Percentiles rank a stretch among this genome's conserved stretches.
Evolutionary conservation across 1,284 basidiomycete genomes (phyloP).

Genomic region (Tausonia pullulans): DNA sequence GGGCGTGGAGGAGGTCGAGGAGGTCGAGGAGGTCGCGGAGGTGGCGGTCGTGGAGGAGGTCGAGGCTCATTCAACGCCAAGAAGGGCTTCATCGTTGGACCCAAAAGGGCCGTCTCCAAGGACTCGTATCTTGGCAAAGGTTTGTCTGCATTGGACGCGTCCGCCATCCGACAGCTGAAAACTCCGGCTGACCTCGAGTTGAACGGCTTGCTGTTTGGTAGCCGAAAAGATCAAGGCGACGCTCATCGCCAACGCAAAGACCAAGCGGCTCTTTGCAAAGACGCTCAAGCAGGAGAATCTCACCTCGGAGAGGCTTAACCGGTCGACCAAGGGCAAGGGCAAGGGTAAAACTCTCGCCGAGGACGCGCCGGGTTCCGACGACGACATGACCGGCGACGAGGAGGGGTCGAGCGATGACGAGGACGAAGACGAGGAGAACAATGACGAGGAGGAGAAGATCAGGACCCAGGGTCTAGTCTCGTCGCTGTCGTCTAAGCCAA

Average conservation of each 20-base stretch:
- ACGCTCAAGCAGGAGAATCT: constrained; percentile 37
- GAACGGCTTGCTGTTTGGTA: constrained; percentile 16
- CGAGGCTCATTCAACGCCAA: background rate
- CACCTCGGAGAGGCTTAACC: constrained; percentile 15
- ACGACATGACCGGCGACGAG: background rate
- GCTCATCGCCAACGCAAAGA: constrained; percentile 41
- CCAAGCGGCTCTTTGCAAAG: constrained; percentile 41
- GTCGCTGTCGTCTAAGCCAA: no score
- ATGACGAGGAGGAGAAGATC: constrained; percentile 9
- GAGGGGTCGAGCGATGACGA: background rate
- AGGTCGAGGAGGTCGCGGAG: constrained; percentile 22
- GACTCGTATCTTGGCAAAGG: no score
- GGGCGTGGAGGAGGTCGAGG: constrained; percentile 20
- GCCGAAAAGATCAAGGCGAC: constrained; percentile 42
- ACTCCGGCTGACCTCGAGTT: no score
- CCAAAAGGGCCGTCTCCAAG: no score
- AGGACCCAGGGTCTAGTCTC: no score
- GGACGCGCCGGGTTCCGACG: constrained; percentile 13
- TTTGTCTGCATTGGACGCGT: no score
- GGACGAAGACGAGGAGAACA: constrained; percentile 2
- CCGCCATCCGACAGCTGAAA: no score
- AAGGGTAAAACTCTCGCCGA: constrained; percentile 8
- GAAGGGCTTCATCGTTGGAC: no score
- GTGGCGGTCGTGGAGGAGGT: constrained; percentile 18
- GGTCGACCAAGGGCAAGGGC: background rate